Conservation (phyloP, 1,139 yeast genomes). For the Magnusiomyces tetraspermus region DNA sequence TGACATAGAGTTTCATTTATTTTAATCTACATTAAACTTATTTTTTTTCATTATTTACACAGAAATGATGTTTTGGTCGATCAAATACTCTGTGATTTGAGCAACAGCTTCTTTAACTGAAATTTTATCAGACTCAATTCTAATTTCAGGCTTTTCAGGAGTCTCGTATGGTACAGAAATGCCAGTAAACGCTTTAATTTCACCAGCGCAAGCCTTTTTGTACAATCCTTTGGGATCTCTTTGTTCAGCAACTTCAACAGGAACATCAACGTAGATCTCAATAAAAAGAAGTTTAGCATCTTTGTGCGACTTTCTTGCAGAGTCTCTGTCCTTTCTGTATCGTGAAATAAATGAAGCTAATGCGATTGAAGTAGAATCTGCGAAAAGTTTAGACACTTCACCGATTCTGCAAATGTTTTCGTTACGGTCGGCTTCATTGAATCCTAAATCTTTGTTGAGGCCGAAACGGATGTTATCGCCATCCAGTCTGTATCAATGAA, state of each 20-base stretch:
- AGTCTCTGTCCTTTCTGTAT: constrained; percentile 70
- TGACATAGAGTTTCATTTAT: neutral
- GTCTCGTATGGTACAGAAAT: constrained; percentile 94
- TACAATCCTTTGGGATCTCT: constrained; percentile 96
- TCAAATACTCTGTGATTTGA: constrained; percentile 60
- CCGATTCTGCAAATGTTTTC: constrained; percentile 92
- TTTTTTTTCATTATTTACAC: neutral
- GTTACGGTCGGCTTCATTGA: constrained; percentile 81
- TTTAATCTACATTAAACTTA: too few species aligned
- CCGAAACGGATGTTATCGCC: constrained; percentile 95
- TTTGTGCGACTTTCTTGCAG: constrained; percentile 76
- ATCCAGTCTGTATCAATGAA: constrained; percentile 77
- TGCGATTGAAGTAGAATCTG: constrained; percentile 77
- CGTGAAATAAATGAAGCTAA: constrained; percentile 91
- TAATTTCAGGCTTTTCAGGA: constrained; percentile 76
- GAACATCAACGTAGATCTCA: constrained; percentile 88
- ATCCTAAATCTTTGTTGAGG: constrained; percentile 86
- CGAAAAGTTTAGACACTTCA: constrained; percentile 87
- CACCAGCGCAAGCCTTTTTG: constrained; percentile 92
- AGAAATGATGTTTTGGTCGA: constrained; percentile 36
- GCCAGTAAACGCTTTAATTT: constrained; percentile 91
- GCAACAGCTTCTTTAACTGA: constrained; percentile 75
- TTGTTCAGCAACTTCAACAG: constrained; percentile 85
- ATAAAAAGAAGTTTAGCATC: constrained; percentile 70
- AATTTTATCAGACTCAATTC: constrained; percentile 60